phyloP scores from a whole-genome alignment of 2,329 filamentous ascomycete genomes.

The Coniochaeta sp. region DNA sequence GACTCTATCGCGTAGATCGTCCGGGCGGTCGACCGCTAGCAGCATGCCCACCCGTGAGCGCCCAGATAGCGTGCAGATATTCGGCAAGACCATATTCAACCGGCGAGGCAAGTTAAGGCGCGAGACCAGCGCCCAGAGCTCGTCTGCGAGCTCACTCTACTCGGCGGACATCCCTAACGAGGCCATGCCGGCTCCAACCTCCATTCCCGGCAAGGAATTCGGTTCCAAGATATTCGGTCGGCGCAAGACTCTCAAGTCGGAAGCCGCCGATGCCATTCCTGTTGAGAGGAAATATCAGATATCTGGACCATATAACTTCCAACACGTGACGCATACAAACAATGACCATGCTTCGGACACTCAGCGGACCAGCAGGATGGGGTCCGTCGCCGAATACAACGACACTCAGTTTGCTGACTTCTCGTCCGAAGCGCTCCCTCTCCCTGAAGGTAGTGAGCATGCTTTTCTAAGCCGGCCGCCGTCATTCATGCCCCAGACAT shows the following conservation, averaged over 20 bases:
- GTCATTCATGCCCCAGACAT: slow-evolving; percentile 17
- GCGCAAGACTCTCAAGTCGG: slow-evolving; percentile 29
- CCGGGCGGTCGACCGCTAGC: slow-evolving; percentile 45
- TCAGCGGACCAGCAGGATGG: slow-evolving; percentile 29
- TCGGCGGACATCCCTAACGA: slow-evolving; percentile 29
- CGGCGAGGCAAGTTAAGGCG: slow-evolving; percentile 44
- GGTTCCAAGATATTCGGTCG: slow-evolving; percentile 44
- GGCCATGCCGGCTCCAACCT: slow-evolving; percentile 12
- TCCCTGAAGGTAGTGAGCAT: slow-evolving; percentile 8
- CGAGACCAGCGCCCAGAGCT: slow-evolving; percentile 40
- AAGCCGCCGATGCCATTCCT: slow-evolving; percentile 14
- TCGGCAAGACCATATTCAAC: slow-evolving; percentile 53
- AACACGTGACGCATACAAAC: slow-evolving; percentile 53
- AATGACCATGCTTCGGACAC: slow-evolving; percentile 38
- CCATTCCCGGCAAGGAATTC: slow-evolving; percentile 30
- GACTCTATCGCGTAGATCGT: slow-evolving; percentile 47
- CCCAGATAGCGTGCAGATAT: slow-evolving; percentile 51
- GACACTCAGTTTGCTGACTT: slow-evolving; percentile 39
- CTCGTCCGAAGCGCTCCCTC: slow-evolving; percentile 33
- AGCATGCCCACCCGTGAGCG: slow-evolving; percentile 46
- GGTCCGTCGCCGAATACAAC: slow-evolving; percentile 36
- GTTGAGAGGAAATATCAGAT: slow-evolving; percentile 41
- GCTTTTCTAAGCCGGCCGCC: slow-evolving; percentile 8
- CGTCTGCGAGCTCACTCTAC: slow-evolving; percentile 40
- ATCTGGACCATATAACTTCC: slow-evolving; percentile 59